Evolutionary conservation across 768 basidiomycete genomes (phyloP).

Genomic region (Phanerochaete sordida): DNA sequence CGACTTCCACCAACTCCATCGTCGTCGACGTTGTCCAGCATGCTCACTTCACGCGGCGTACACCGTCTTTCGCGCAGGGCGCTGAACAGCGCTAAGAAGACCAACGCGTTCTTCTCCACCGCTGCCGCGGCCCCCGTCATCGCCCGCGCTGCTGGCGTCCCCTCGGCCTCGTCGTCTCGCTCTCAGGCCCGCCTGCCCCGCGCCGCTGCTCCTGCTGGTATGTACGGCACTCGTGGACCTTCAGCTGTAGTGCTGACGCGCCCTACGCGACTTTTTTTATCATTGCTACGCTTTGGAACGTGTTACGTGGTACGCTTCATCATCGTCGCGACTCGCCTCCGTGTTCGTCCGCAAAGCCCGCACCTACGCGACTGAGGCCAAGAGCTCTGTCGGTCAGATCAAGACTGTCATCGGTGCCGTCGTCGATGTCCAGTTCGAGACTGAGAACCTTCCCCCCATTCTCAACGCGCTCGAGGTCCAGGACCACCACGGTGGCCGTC

Average conservation of each 20-base stretch:
- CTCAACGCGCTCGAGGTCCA: slow-evolving; percentile 99
- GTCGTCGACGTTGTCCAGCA: slow-evolving; percentile 39
- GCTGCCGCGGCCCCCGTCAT: slow-evolving; percentile 48
- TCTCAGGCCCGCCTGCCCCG: slow-evolving; percentile 46
- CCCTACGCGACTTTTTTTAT: slow-evolving; percentile 13
- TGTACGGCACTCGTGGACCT: slow-evolving; percentile 22
- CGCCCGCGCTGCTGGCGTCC: slow-evolving; percentile 47
- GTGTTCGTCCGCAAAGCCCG: slow-evolving; percentile 47
- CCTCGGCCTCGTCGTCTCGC: slow-evolving; percentile 39
- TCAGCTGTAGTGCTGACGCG: slow-evolving; percentile 13
- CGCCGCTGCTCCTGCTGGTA: slow-evolving; percentile 51
- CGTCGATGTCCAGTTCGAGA: slow-evolving; percentile 98
- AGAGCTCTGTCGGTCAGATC: slow-evolving; percentile 68
- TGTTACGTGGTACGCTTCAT: slow-evolving; percentile 15
- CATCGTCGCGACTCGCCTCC: slow-evolving; percentile 7
- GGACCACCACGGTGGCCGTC: slow-evolving; percentile 89
- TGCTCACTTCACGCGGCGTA: slow-evolving; percentile 87
- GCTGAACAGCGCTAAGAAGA: slow-evolving; percentile 68
- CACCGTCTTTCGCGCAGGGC: slow-evolving; percentile 86
- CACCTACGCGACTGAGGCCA: slow-evolving; percentile 89
- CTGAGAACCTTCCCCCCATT: slow-evolving; percentile 92
- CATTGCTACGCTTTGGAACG: slow-evolving; percentile 11
- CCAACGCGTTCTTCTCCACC: slow-evolving; percentile 79
- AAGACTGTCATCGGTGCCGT: slow-evolving; percentile 99
- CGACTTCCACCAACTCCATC: slow-evolving; percentile 24